Conservation (phyloP, 257 asterid genomes). For the Solanum corneliomulleri region DNA sequence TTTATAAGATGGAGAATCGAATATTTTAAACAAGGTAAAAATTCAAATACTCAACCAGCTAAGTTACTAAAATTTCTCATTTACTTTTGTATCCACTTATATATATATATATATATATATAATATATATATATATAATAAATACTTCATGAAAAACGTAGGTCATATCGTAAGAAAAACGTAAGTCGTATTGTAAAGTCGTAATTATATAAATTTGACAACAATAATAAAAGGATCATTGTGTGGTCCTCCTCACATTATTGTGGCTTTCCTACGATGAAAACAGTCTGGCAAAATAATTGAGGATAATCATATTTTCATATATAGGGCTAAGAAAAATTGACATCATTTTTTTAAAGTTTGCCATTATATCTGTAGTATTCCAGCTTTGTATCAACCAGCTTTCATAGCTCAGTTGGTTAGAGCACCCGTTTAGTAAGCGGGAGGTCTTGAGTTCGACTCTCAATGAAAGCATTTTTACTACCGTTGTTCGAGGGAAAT, state of each 20-base stretch:
- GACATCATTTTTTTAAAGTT: too few species aligned
- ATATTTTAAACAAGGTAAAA: not conserved
- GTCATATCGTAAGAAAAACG: too few species aligned
- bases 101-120: too few species aligned
- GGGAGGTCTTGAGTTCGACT: conserved; percentile 39
- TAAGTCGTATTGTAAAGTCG: too few species aligned
- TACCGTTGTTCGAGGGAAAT: not conserved
- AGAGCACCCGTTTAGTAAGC: conserved; percentile 41
- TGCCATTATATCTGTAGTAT: too few species aligned
- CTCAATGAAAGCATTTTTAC: conserved; percentile 22
- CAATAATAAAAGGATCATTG: not conserved
- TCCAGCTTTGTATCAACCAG: not conserved
- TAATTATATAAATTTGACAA: not conserved
- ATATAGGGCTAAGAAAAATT: not conserved
- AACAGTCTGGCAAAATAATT: not conserved
- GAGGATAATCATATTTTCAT: not conserved
- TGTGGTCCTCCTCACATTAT: not conserved
- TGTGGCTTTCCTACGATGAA: too few species aligned
- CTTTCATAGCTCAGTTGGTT: conserved; percentile 15
- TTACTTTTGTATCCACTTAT: not conserved
- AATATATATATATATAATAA: too few species aligned
- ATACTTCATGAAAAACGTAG: not conserved
- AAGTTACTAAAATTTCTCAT: not conserved
- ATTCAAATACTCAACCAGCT: not conserved
- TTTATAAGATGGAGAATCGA: not conserved